Evolutionary conservation across 2,329 filamentous ascomycete genomes (phyloP).

Genomic region (Trichoderma gracile): DNA sequence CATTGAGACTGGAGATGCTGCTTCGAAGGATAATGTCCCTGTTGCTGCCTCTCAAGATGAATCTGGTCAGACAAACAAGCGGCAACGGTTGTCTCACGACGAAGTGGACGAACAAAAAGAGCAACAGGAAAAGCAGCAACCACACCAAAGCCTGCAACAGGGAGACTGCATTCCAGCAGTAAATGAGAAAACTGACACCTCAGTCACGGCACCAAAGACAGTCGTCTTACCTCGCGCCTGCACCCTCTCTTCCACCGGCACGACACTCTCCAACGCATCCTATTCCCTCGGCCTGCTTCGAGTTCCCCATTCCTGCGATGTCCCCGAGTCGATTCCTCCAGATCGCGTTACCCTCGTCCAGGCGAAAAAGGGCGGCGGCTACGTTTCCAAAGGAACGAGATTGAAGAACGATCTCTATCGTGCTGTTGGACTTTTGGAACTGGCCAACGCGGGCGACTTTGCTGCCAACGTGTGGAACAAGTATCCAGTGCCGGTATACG

Average conservation of each 20-base stretch:
- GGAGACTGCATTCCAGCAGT: background rate
- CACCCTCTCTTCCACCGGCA: constrained; percentile 11
- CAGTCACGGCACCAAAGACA: constrained; percentile 1
- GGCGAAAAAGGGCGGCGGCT: constrained; percentile 1
- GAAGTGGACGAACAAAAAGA: background rate
- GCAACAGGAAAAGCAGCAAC: background rate
- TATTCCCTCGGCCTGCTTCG: constrained; percentile 4
- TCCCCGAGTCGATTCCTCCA: constrained; percentile 5
- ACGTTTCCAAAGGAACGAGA: constrained; percentile 5
- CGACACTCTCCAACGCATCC: constrained; percentile 2
- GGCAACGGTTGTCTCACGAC: background rate
- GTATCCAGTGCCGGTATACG: constrained; percentile 50
- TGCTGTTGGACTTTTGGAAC: constrained; percentile 52
- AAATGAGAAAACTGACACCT: constrained; percentile 1
- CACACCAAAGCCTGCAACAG: background rate
- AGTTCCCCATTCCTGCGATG: background rate
- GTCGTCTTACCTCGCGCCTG: constrained; percentile 12
- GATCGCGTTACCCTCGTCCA: constrained; percentile 18
- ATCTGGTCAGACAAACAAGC: background rate
- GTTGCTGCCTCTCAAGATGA: background rate
- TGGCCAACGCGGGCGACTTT: constrained; percentile 58
- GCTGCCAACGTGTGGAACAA: constrained; percentile 60
- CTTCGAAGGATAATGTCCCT: background rate
- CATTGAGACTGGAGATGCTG: background rate
- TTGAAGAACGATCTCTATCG: constrained; percentile 32